These are phyloP conservation scores for Xerocomellus chrysenteron DNA, from an alignment of 768 basidiomycete species.

Conservation along the genomic window DNA sequence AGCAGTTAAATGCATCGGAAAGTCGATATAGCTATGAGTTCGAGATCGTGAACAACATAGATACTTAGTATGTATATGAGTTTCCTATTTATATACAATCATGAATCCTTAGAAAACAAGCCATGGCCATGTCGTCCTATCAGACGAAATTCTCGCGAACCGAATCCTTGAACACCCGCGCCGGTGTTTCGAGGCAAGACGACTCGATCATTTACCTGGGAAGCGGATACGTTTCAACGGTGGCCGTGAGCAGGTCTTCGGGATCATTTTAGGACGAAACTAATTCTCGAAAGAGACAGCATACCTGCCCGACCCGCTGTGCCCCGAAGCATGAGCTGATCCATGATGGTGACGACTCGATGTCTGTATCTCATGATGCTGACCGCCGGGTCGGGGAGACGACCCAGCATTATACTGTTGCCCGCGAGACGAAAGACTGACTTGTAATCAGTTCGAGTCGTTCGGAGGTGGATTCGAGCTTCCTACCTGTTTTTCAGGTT, in stretches of 20 bases:
- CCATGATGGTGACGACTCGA: too few species aligned
- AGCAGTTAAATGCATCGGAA: background rate
- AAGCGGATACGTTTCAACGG: background rate
- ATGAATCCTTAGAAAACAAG: too few species aligned
- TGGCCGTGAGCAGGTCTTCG: background rate
- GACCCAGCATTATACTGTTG: background rate
- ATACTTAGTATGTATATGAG: too few species aligned
- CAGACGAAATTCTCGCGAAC: too few species aligned
- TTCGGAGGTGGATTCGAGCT: background rate
- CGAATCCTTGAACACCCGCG: too few species aligned
- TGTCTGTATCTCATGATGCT: background rate
- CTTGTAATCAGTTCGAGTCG: background rate
- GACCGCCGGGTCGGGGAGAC: too few species aligned
- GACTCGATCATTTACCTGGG: too few species aligned
- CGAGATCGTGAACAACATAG: too few species aligned
- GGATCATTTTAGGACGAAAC: background rate
- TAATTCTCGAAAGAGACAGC: background rate
- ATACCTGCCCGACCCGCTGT: too few species aligned
- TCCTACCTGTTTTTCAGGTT: background rate
- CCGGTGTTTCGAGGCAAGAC: too few species aligned
- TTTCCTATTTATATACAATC: too few species aligned
- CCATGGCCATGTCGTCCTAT: background rate
- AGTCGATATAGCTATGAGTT: background rate
- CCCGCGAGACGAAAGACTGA: slow-evolving; percentile 1
- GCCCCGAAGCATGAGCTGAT: too few species aligned